phyloP scores from a whole-genome alignment of 169 alveolate genomes.

The Miamiensis avidus region DNA sequence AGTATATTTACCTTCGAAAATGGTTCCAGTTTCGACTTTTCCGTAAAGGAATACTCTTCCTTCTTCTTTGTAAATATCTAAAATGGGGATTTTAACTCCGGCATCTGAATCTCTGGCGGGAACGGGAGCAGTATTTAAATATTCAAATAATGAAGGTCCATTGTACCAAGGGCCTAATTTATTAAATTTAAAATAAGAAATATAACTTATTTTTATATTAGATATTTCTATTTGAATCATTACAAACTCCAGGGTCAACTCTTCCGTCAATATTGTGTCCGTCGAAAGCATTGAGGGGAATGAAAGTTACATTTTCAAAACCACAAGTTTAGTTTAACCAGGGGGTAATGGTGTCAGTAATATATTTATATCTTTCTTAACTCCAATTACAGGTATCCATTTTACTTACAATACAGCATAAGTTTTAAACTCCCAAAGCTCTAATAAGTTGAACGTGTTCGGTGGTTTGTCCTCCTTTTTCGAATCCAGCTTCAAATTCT shows the following conservation, averaged over 20 bases:
- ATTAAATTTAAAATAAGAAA: too few species aligned
- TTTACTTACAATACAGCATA: constrained; percentile 97
- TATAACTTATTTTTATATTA: constrained; percentile 12
- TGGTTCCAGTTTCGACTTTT: constrained; percentile 86
- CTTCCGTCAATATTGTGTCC: constrained; percentile 91
- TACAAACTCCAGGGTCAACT: constrained; percentile 45
- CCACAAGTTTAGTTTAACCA: constrained; percentile 90
- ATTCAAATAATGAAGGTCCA: constrained; percentile 84
- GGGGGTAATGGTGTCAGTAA: constrained; percentile 87
- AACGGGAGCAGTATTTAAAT: constrained; percentile 72
- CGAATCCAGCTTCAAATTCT: constrained; percentile 99
- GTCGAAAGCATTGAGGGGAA: constrained; percentile 97
- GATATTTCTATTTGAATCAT: too few species aligned
- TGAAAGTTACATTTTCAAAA: constrained; percentile 89
- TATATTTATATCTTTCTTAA: constrained; percentile 88
- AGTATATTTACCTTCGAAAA: constrained; percentile 61
- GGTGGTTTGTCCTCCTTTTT: constrained; percentile 99
- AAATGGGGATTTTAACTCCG: constrained; percentile 78
- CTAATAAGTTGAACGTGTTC: constrained; percentile 99
- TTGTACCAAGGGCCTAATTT: constrained; percentile 69
- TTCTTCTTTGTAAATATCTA: constrained; percentile 86
- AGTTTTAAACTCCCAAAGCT: constrained; percentile 95
- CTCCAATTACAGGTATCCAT: constrained; percentile 99
- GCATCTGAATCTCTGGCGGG: constrained; percentile 84
- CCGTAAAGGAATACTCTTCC: constrained; percentile 80